These are phyloP conservation scores for Diospyros lotus DNA, from an alignment of 148 eudicot genomes.

Conservation along the genomic window DNA sequence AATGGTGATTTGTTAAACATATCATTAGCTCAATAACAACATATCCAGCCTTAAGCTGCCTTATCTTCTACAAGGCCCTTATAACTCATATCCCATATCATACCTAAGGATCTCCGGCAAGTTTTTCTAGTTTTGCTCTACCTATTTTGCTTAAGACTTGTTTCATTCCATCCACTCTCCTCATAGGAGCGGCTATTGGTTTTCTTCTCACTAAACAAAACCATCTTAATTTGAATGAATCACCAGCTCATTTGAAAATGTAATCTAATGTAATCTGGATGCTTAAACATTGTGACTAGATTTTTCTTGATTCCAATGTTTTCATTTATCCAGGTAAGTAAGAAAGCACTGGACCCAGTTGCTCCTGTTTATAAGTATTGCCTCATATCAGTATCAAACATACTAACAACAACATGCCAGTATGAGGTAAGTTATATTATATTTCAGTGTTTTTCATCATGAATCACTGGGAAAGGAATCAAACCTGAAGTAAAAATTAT, in stretches of 20 bases:
- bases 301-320: neutral
- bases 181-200: too few species aligned
- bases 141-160: too few species aligned
- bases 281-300: neutral
- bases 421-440: conserved; percentile 62
- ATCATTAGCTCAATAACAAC: too few species aligned
- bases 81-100: too few species aligned
- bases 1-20: too few species aligned
- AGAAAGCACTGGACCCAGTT: conserved; percentile 84
- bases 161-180: too few species aligned
- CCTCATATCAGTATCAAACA: conserved; percentile 77
- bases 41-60: too few species aligned
- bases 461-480: neutral
- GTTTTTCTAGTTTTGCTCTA: too few species aligned
- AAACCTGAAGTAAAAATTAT: neutral
- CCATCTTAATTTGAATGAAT: neutral
- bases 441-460: neutral
- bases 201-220: too few species aligned
- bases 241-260: neutral
- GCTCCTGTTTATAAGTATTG: conserved; percentile 92
- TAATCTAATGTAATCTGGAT: neutral
- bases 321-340: conserved; percentile 58
- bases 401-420: conserved; percentile 96
- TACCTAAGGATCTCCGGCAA: too few species aligned
- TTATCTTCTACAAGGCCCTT: too few species aligned